Base-by-base conservation (phyloP, 495 filamentous ascomycete genomes). In the Trichoderma orchidacearum region DNA sequence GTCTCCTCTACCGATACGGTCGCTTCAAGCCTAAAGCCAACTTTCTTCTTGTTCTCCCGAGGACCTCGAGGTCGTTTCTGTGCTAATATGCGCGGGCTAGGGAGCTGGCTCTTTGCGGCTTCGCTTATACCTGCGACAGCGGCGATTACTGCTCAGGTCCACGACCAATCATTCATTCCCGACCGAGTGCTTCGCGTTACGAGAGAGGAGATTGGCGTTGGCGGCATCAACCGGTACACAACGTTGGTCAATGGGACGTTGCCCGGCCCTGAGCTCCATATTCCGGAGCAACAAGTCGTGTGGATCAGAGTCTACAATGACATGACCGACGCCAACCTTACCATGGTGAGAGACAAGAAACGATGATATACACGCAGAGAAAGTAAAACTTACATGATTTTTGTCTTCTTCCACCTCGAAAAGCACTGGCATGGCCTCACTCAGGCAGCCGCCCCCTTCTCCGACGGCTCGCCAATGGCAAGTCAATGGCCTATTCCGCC, bases 291-390 rank as follows among this genome's bases (percentile, higher is more conserved):
- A 3, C 30, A 74, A 35, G 73, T 71, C 18, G 76, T 67, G 38
- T 83, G 79, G 79, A 75, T 82, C 60, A 64, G 80, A 45, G 79
- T 81, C 4, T 81, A 81, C 63, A 83, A 83, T 67, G 73, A 81
- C 59, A 75, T 83, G 65, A 6, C 56, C 4, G 66, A 77, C 56
- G 60, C 67, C 4, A 82, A 83, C 55, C 57, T 79, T 6, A 82
- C 77, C 35, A 78, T 82, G 68, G 80, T 78, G 71, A 51, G 68
- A 64, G 3, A n/a, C n/a, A n/a, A n/a, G n/a, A n/a, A n/a, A n/a
- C n/a, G n/a, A n/a, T n/a, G n/a, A n/a, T n/a, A n/a, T n/a, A n/a
- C n/a, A n/a, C n/a, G n/a, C n/a, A n/a, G n/a, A n/a, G n/a, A n/a
- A n/a, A n/a, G n/a, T n/a, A n/a, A n/a, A n/a, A n/a, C n/a, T n/a